Percentiles rank a stretch among this genome's conserved stretches.
These are phyloP conservation scores for Phytophthora sansomeana DNA, from an alignment of 352 stramenopile genomes.

Conservation along the genomic window DNA sequence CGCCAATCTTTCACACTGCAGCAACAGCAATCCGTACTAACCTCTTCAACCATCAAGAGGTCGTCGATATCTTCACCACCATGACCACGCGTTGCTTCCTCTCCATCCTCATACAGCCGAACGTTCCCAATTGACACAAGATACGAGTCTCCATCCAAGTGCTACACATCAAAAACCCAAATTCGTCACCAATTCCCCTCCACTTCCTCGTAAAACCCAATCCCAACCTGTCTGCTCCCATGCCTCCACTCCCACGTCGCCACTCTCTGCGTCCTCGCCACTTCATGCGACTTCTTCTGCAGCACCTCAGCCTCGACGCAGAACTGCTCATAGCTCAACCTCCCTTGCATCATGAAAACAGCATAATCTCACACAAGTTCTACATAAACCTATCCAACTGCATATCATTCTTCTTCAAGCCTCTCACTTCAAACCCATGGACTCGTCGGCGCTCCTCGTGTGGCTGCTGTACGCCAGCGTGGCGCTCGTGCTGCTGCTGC, in stretches of 20 bases:
- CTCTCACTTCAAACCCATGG: conserved; percentile 37
- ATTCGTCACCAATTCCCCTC: neutral
- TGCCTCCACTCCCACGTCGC: conserved; percentile 70
- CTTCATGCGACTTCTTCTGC: conserved; percentile 43
- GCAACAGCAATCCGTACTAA: conserved; percentile 3
- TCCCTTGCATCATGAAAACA: conserved; percentile 29
- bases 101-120: conserved; percentile 2
- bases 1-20: too few relatives aligned
- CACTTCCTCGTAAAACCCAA: too few relatives aligned
- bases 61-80: conserved; percentile 21
- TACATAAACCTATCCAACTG: conserved; percentile 16
- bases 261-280: conserved; percentile 18
- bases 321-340: conserved; percentile 63
- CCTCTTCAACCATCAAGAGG: conserved; percentile 28
- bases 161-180: conserved; percentile 34
- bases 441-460: conserved; percentile 50
- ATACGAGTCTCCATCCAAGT: conserved; percentile 70
- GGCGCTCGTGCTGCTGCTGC: conserved; percentile 58
- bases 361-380: neutral
- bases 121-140: conserved; percentile 68
- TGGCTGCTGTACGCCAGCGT: conserved; percentile 78
- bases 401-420: conserved; percentile 29
- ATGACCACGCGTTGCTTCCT: neutral
- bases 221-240: conserved; percentile 54
- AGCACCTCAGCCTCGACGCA: conserved; percentile 54